Evolutionary conservation across 305 asterid species (phyloP), one percentile per base, ranked within the genome.

Genomic region (Nicotiana rustica): DNA sequence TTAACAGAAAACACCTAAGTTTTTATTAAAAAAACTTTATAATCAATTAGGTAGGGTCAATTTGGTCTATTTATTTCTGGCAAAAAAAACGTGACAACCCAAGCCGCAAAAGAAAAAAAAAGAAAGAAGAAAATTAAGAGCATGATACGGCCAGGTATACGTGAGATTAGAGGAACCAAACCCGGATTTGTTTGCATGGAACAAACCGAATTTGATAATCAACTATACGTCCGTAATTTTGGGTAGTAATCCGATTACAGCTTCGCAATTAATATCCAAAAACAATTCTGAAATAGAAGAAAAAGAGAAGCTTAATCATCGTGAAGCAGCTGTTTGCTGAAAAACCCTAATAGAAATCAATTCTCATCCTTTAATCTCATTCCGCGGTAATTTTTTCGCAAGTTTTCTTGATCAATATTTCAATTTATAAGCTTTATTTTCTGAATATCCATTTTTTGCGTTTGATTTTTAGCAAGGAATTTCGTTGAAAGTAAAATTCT

Each of bases 151-250:
- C 18, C 70, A 65, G 35, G 57, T 41, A 71, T 33, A 18, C 59
- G 2, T 19, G n/a, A 71, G 47, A 75, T 12, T 61, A 41, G 61
- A 7, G 21, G 57, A 19, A 41, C 44, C 64, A 64, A 64, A 64
- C 75, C 82, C 76, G 76, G 82, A 61, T 79, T 61, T 41, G 6
- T 21, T 79, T 36, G 76, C 75, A 62, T 67, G 47, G 10, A 41
- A 79, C 13, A 79, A 25, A 80, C 77, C 77, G 33, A 41, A 66
- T 25, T 80, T 62, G 77, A 65, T 55, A 44, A 21, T 59, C 21
- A 44, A 21, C 13, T 10, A 62, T 79, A 62, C 75, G 21, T 79
- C 83, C 76, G 49, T 65, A 65, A 47, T 18, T 10, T 71, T 71
- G 19, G 36, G 38, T 44, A 19, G 78, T 19, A 71, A 47, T 71